These are phyloP conservation scores for Chaetothyriales sp. DNA, from an alignment of 2,329 filamentous ascomycete genomes.

Conservation along the genomic window DNA sequence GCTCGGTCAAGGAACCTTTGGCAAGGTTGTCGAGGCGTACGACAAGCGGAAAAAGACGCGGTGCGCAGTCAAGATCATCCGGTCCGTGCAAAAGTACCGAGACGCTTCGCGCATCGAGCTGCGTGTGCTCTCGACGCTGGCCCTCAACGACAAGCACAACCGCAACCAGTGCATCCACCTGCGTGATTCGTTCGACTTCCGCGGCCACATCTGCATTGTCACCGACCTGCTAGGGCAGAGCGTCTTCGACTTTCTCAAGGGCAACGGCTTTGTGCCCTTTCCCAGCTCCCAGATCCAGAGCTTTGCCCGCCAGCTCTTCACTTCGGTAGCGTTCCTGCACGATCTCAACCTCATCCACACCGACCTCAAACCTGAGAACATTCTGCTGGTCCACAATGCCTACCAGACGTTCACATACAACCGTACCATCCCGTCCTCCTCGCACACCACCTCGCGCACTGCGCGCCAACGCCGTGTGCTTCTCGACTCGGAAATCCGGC, in stretches of 20 bases:
- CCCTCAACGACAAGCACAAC: constrained; percentile 81
- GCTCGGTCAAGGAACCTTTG: constrained; percentile 92
- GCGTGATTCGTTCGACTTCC: constrained; percentile 90
- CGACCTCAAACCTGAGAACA: constrained; percentile 45
- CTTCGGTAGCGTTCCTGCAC: constrained; percentile 76
- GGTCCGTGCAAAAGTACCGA: constrained; percentile 94
- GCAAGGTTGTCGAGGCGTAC: constrained; percentile 88
- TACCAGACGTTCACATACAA: constrained; percentile 58
- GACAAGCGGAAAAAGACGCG: constrained; percentile 62
- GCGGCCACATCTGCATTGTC: constrained; percentile 85
- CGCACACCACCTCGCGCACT: constrained; percentile 40
- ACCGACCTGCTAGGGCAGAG: constrained; percentile 74
- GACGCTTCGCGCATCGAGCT: constrained; percentile 92
- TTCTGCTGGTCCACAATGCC: constrained; percentile 47
- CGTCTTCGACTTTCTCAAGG: constrained; percentile 95
- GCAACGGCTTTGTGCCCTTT: constrained; percentile 88
- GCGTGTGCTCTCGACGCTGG: constrained; percentile 77
- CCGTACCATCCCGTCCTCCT: constrained; percentile 50
- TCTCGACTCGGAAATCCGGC: constrained; percentile 49
- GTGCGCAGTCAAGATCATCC: constrained; percentile 95
- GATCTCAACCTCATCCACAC: constrained; percentile 96
- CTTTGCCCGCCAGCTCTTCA: constrained; percentile 89
- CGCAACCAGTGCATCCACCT: constrained; percentile 94
- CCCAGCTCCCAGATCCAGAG: constrained; percentile 96
- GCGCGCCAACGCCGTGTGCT: constrained; percentile 48